Conservation (phyloP, 305 asterid species). For the Fraxinus baroniana region DNA sequence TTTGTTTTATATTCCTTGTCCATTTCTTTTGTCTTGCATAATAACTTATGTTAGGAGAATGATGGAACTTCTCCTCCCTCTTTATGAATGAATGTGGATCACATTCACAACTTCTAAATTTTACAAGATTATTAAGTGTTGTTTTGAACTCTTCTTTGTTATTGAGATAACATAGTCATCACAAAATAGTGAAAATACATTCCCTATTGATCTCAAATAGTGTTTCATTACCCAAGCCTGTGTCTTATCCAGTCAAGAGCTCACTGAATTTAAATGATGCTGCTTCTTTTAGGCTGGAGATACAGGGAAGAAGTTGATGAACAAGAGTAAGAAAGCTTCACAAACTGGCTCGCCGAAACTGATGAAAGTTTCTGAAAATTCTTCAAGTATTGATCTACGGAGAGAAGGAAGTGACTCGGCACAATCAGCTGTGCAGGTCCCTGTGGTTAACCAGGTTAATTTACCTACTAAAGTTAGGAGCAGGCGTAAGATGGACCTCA, state of each 20-base stretch:
- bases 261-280: slow-evolving; percentile 20
- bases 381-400: slow-evolving; percentile 56
- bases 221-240: slow-evolving; percentile 13
- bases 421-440: slow-evolving; percentile 58
- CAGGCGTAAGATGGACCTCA: slow-evolving; percentile 67
- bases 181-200: background rate
- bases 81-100: slow-evolving; percentile 6
- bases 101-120: background rate
- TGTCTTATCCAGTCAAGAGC: slow-evolving; percentile 23
- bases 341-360: slow-evolving; percentile 56
- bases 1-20: slow-evolving; percentile 4
- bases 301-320: slow-evolving; percentile 43
- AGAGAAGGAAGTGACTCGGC: slow-evolving; percentile 84
- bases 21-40: slow-evolving; percentile 12
- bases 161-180: slow-evolving; percentile 7
- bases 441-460: slow-evolving; percentile 44
- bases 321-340: slow-evolving; percentile 55
- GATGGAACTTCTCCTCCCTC: slow-evolving; percentile 11
- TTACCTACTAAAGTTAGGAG: slow-evolving; percentile 69
- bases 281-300: slow-evolving; percentile 51
- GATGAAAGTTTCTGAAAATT: slow-evolving; percentile 57
- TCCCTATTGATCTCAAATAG: slow-evolving; percentile 9
- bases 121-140: slow-evolving; percentile 2
- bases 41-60: slow-evolving; percentile 4
- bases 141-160: slow-evolving; percentile 16